Evolutionary conservation across 1,284 basidiomycete genomes (phyloP).

Genomic region (Ustilago nuda): DNA sequence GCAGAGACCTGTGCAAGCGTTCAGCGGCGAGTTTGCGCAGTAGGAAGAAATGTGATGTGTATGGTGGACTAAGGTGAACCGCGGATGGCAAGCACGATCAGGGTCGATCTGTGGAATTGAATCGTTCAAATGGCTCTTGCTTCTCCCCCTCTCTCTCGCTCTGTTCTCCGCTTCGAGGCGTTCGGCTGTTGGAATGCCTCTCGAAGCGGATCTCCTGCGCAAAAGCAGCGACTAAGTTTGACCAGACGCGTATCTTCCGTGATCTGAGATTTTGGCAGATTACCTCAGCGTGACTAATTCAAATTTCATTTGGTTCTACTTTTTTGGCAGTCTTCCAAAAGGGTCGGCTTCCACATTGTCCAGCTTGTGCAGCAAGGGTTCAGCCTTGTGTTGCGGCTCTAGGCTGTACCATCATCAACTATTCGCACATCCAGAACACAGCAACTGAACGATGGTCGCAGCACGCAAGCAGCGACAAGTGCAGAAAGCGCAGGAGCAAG

Average conservation of each 20-base stretch:
- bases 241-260: constrained; percentile 39
- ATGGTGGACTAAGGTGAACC: background rate
- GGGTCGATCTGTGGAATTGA: constrained; percentile 7
- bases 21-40: background rate
- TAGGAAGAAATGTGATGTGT: background rate
- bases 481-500: constrained; percentile 49
- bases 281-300: constrained; percentile 36
- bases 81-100: constrained; percentile 4
- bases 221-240: background rate
- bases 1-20: background rate
- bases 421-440: background rate
- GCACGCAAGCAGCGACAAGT: constrained; percentile 32
- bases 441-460: constrained; percentile 20
- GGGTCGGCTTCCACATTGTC: background rate
- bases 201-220: constrained; percentile 9
- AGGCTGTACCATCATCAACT: background rate
- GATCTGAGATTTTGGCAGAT: constrained; percentile 10
- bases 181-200: constrained; percentile 15
- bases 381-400: background rate
- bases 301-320: constrained; percentile 20
- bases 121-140: background rate
- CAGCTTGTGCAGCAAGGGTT: background rate
- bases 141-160: background rate
- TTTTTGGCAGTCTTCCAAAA: constrained; percentile 20
- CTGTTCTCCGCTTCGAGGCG: constrained; percentile 28